Percentiles rank a stretch among this genome's conserved stretches.
These are phyloP conservation scores for Beauveria caledonica DNA, from an alignment of 2,329 filamentous ascomycete genomes.

Conservation along the genomic window DNA sequence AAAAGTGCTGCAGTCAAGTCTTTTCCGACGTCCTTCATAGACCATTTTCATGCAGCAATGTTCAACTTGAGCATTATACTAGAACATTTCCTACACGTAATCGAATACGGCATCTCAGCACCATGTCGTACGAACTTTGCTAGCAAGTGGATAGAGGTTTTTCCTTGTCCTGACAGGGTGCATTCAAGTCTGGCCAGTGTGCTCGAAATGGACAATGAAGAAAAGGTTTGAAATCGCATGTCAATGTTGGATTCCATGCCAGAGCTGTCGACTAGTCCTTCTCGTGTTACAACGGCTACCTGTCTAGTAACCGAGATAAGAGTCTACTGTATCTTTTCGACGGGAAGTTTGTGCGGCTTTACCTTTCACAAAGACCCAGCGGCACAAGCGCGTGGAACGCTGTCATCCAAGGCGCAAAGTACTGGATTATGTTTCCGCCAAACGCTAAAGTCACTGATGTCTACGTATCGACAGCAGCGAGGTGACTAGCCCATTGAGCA, in stretches of 20 bases:
- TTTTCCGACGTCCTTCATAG: slow-evolving; percentile 88
- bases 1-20: slow-evolving; percentile 62
- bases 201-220: too few species aligned
- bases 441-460: too few species aligned
- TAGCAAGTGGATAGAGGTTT: slow-evolving; percentile 64
- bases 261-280: too few species aligned
- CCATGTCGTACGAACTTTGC: slow-evolving; percentile 70
- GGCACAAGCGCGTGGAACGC: neutral
- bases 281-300: slow-evolving; percentile 48
- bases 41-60: slow-evolving; percentile 82
- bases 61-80: slow-evolving; percentile 57
- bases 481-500: too few species aligned
- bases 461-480: too few species aligned
- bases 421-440: too few species aligned
- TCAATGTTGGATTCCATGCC: too few species aligned
- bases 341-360: slow-evolving; percentile 55
- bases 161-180: slow-evolving; percentile 65
- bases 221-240: too few species aligned
- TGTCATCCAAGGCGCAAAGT: neutral
- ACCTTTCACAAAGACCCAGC: neutral
- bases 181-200: too few species aligned
- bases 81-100: slow-evolving; percentile 65
- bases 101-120: slow-evolving; percentile 59
- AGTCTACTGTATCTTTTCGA: slow-evolving; percentile 77
- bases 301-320: slow-evolving; percentile 56